Evolutionary conservation across 805 yeast genomes (phyloP).

Genomic region (Candida schatavii): DNA sequence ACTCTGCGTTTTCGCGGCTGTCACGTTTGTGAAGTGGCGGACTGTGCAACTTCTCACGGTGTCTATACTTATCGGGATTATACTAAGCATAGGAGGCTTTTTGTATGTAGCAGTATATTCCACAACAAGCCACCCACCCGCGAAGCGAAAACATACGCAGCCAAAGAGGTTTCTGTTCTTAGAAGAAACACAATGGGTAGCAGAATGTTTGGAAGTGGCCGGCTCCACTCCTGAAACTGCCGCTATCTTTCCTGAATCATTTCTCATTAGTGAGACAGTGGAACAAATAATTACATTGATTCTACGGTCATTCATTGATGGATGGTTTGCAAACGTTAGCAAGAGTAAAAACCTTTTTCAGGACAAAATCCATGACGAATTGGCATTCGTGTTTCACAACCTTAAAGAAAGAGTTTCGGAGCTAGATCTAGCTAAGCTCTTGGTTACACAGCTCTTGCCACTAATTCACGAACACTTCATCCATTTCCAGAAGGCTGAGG

Average conservation of each 20-base stretch:
- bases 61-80: too few species aligned
- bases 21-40: too few species aligned
- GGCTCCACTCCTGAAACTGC: too few species aligned
- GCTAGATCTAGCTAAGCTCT: slow-evolving; percentile 53
- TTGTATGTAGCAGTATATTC: too few species aligned
- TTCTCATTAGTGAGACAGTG: slow-evolving; percentile 50
- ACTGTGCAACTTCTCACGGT: too few species aligned
- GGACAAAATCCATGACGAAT: slow-evolving; percentile 42
- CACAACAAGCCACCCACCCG: too few species aligned
- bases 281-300: slow-evolving; percentile 49
- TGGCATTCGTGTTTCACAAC: slow-evolving; percentile 38
- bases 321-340: slow-evolving; percentile 55
- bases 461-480: slow-evolving; percentile 62
- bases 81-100: too few species aligned
- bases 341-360: slow-evolving; percentile 22
- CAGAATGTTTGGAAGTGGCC: too few species aligned
- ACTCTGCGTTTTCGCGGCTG: too few species aligned
- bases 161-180: too few species aligned
- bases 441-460: slow-evolving; percentile 62
- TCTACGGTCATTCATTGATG: slow-evolving; percentile 49
- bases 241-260: slow-evolving; percentile 36
- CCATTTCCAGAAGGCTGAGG: slow-evolving; percentile 45
- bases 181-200: too few species aligned
- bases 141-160: too few species aligned
- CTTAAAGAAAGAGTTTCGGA: slow-evolving; percentile 41